Percentiles rank a stretch among this genome's conserved stretches.
phyloP scores from a whole-genome alignment of 2,329 filamentous ascomycete species.

The Talaromyces albobiverticillius region DNA sequence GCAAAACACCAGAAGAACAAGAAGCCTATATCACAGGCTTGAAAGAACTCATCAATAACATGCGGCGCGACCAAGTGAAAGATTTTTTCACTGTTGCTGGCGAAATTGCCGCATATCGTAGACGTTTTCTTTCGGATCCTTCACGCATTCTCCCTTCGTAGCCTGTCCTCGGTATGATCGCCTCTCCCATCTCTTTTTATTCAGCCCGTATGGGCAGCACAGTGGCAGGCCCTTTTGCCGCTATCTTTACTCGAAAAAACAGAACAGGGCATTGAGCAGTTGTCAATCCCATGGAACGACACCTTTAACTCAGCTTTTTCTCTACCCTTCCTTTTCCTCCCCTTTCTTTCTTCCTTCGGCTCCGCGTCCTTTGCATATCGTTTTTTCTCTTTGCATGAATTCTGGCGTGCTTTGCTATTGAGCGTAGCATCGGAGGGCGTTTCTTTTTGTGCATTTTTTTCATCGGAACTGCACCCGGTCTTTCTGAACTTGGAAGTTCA shows the following conservation, averaged over 20 bases:
- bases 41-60: conserved; percentile 48
- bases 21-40: conserved; percentile 44
- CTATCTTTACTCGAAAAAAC: neutral
- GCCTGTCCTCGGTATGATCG: conserved; percentile 20
- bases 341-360: conserved; percentile 12
- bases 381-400: conserved; percentile 15
- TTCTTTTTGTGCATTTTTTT: conserved; percentile 10
- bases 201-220: neutral
- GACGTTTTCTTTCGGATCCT: conserved; percentile 47
- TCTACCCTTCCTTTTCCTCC: conserved; percentile 19
- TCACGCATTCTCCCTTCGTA: conserved; percentile 47
- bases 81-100: conserved; percentile 48
- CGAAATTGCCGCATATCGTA: conserved; percentile 51
- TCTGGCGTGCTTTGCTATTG: conserved; percentile 16
- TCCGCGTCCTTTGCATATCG: neutral
- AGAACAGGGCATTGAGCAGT: neutral
- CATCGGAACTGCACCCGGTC: conserved; percentile 16
- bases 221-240: neutral
- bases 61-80: conserved; percentile 49
- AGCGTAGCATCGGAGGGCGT: conserved; percentile 23
- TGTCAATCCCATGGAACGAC: neutral
- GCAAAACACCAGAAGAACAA: conserved; percentile 43
- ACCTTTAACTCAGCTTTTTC: neutral
- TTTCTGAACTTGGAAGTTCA: conserved; percentile 7
- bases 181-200: neutral